These are phyloP conservation scores for Apophysomyces ossiformis DNA, from an alignment of 371 early-diverging fungal genomes.

Conservation along the genomic window DNA sequence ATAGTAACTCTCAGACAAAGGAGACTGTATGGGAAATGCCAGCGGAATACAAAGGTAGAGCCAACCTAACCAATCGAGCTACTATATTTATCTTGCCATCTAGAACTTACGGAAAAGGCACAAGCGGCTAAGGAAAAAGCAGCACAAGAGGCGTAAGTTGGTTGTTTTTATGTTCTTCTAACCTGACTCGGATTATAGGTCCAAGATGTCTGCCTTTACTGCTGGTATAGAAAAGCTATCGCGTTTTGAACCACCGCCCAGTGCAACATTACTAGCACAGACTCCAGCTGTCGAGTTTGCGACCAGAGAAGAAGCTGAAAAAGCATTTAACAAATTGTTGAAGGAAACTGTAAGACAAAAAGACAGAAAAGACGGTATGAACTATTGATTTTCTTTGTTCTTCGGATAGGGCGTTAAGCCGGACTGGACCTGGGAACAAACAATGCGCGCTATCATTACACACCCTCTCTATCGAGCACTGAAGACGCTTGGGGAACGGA, in stretches of 20 bases:
- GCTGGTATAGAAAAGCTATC: constrained; percentile 18
- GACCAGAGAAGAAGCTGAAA: constrained; percentile 84
- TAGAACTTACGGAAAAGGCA: constrained; percentile 48
- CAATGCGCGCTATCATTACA: constrained; percentile 82
- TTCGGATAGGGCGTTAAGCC: constrained; percentile 67
- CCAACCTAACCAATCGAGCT: not conserved
- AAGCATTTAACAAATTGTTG: constrained; percentile 77
- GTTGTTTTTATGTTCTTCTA: not conserved
- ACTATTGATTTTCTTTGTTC: not conserved
- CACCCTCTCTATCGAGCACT: constrained; percentile 87
- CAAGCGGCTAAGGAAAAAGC: constrained; percentile 38
- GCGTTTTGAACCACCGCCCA: constrained; percentile 27
- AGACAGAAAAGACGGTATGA: not conserved
- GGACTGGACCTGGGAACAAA: constrained; percentile 92
- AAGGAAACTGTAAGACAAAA: constrained; percentile 62
- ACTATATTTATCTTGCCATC: not conserved
- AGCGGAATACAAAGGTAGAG: constrained; percentile 68
- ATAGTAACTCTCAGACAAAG: constrained; percentile 83
- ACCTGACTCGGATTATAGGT: not conserved
- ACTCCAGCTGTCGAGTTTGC: constrained; percentile 60
- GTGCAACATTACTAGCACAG: constrained; percentile 22
- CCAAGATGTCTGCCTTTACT: constrained; percentile 1
- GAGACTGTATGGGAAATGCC: constrained; percentile 90
- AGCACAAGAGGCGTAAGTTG: constrained; percentile 32
- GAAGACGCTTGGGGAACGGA: constrained; percentile 79